Base-by-base conservation (phyloP, 768 basidiomycete species). In the Cyclocybe aegerita region DNA sequence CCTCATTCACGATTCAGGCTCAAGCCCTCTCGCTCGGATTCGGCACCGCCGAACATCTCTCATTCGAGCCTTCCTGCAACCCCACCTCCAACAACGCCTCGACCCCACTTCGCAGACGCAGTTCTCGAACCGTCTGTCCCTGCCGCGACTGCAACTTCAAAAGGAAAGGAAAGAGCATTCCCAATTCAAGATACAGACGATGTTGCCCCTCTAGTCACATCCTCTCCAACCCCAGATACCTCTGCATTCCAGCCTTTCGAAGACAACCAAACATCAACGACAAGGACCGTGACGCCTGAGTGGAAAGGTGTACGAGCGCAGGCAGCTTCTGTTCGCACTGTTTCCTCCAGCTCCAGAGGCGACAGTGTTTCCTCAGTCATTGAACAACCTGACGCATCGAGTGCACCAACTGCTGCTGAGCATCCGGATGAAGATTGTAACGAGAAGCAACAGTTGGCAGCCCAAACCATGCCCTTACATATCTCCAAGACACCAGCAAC, bases 1-100 rank as follows among this genome's bases (percentile, higher is more conserved):
- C 41, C 61, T 10, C 49, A 43, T 17, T 55, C 60, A 16, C 48
- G 38, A 4, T 36, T 30, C 1, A 39, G 36, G 7, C 50, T 37
- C 12, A 40, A 46, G 15, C 49, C 33, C 2, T 31, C 31, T 7
- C 49, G 57, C 16, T 48, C 57, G 8, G 60, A 61, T 15, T 61
- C 60, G 11, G 60, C 57, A 3, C 53, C 57, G 9, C 57, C 57
- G 8, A 53, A 53, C 33, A 45, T 54, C 30, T 46, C 40, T 7
- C 42, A 53, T 37, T 35, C 52, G 8, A 53, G 16, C 12, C 12
- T 46, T 11, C 48, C 42, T 11, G 35, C 14, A 23, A 37, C 37
- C 4, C 46, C 43, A 12, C 12, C 36, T 34, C 30, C 32, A 12
- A 23, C 10, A 16, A 43, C 43, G 17, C 10, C 42, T n/a, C 33